These are phyloP conservation scores for Auriculariales sp. DNA, from an alignment of 768 basidiomycete genomes.

Conservation along the genomic window DNA sequence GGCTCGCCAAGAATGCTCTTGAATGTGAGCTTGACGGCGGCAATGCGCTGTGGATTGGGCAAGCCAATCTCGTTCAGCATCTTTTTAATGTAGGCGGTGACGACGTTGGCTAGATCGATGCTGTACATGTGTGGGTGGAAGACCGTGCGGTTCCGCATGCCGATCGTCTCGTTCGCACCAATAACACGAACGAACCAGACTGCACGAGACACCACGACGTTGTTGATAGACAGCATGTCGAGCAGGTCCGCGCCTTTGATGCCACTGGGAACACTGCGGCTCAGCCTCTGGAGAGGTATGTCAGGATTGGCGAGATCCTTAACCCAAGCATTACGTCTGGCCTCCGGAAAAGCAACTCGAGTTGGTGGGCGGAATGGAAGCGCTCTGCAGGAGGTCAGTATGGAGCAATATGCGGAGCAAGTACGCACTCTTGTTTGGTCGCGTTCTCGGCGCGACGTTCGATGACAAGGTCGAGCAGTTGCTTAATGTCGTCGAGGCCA, in stretches of 20 bases:
- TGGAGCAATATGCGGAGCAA: no score
- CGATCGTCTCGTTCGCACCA: constrained; percentile 80
- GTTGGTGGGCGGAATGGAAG: constrained; percentile 36
- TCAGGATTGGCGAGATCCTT: constrained; percentile 67
- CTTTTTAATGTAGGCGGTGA: constrained; percentile 72
- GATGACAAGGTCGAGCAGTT: constrained; percentile 65
- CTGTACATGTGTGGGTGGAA: constrained; percentile 77
- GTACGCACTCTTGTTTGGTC: constrained; percentile 48
- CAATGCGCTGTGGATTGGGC: constrained; percentile 58
- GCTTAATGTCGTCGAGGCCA: constrained; percentile 40
- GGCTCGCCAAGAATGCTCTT: constrained; percentile 64
- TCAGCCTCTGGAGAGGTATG: constrained; percentile 67
- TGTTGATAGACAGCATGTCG: constrained; percentile 60
- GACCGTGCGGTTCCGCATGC: constrained; percentile 59
- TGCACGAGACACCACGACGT: constrained; percentile 66
- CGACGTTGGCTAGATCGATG: constrained; percentile 69
- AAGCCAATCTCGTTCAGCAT: constrained; percentile 65
- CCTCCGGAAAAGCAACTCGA: constrained; percentile 68
- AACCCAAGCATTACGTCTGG: constrained; percentile 72
- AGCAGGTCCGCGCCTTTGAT: constrained; percentile 75
- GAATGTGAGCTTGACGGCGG: constrained; percentile 75
- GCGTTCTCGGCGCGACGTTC: constrained; percentile 40
- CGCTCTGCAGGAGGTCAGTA: not conserved
- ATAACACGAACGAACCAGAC: constrained; percentile 81
- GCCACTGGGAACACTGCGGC: constrained; percentile 76